Evolutionary conservation across 129 eudicot species (phyloP).

Genomic region (Saussurea involucrata): DNA sequence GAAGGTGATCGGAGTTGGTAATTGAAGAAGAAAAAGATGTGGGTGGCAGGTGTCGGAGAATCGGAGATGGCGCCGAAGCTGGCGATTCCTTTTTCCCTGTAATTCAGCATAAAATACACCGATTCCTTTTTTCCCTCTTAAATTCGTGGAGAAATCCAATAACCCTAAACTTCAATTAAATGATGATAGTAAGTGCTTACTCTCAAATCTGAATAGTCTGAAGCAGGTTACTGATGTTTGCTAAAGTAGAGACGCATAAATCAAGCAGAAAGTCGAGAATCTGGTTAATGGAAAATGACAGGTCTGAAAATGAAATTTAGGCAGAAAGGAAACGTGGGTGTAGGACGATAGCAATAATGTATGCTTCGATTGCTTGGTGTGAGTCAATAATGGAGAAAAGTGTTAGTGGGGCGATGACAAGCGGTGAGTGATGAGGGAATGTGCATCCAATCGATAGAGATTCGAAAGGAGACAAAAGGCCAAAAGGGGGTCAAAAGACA

Average conservation of each 20-base stretch:
- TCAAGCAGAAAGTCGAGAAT: background rate
- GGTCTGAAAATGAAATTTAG: background rate
- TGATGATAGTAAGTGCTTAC: background rate
- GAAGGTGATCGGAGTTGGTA: too few relatives aligned
- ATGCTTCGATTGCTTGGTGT: background rate
- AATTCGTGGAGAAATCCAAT: background rate
- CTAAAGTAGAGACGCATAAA: background rate
- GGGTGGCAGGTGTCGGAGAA: too few relatives aligned
- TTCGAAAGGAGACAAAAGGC: too few relatives aligned
- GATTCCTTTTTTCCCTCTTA: too few relatives aligned
- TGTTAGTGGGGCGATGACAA: background rate
- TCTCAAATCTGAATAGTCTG: background rate
- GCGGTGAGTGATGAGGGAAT: background rate
- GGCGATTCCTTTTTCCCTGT: too few relatives aligned
- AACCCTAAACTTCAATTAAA: constrained; percentile 3
- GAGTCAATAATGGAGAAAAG: constrained; percentile 3
- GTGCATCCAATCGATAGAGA: background rate
- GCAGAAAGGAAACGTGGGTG: constrained; percentile 9
- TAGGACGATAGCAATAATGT: background rate
- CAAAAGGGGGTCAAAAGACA: constrained; percentile 6
- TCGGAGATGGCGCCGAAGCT: too few relatives aligned
- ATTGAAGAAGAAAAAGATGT: too few relatives aligned
- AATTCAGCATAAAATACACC: too few relatives aligned
- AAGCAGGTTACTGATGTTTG: background rate
- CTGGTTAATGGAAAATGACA: background rate